Evolutionary conservation across 2,329 filamentous ascomycete genomes (phyloP), one percentile per base, ranked within the genome.

Genomic region (Epicoccum sorghinum): DNA sequence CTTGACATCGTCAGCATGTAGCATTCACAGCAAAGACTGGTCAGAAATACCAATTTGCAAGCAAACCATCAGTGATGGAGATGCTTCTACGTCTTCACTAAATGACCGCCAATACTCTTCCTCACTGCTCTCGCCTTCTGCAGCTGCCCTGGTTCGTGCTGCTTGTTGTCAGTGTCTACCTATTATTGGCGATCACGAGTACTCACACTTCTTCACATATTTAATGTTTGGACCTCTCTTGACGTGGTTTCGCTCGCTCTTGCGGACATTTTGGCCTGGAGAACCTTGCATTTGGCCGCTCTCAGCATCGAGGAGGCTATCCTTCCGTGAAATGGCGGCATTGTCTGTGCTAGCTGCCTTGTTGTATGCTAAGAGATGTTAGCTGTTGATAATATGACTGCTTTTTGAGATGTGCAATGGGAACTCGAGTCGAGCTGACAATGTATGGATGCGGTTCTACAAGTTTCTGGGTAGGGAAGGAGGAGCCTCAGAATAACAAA

Each of bases 241-340:
- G 22, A 30, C 12, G 35, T 4, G 25, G n/a, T 22, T 29, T 7
- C 18, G 22, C 5, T 41, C 27, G 23, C 25, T 18, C 7, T 42
- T 55, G n/a, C 46, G 46, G 23, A 63, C 23, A 40, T 55, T 63
- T 9, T 60, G 61, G 18, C 63, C 63, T 36, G 61, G 47, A 22
- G 57, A 49, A 27, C 63, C 61, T 18, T 60, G 63, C 33, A 59
- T 51, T 32, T 66, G 62, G 29, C 54, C 50, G 24, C 41, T 43
- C 12, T 52, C 55, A 12, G 55, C 46, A 55, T 64, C 57, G 41
- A 42, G 49, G 25, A 52, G 5, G 5, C 2, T 7, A 3, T 44
- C 39, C 22, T 3, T 35, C 22, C 33, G n/a, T 33, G 27, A n/a
- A 5, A 7, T n/a, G 1, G 52, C 32, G 13, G 32, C 32, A 12